These are phyloP conservation scores for Knufia fluminis DNA, from an alignment of 2,329 filamentous ascomycete species.

Conservation along the genomic window DNA sequence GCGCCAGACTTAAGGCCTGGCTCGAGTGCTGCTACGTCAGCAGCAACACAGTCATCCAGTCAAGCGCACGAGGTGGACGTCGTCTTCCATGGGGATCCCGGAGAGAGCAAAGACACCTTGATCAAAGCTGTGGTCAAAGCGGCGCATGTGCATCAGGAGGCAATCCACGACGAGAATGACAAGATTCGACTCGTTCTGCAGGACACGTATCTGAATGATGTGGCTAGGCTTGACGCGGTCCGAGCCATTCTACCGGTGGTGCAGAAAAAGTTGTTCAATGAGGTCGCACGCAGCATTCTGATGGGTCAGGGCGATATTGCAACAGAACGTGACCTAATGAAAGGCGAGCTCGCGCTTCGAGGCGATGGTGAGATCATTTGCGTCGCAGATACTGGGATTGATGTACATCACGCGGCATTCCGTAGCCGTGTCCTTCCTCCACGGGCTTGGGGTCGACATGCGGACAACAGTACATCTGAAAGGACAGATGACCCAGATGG, in stretches of 20 bases:
- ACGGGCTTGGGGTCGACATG: slow-evolving; percentile 11
- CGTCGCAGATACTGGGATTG: slow-evolving; percentile 22
- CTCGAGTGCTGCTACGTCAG: background rate
- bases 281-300: slow-evolving; percentile 17
- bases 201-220: background rate
- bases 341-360: slow-evolving; percentile 7
- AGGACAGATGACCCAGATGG: slow-evolving; percentile 16
- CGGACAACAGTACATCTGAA: background rate
- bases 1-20: background rate
- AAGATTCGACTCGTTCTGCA: slow-evolving; percentile 1
- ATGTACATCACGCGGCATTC: slow-evolving; percentile 21
- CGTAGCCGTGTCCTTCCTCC: slow-evolving; percentile 14
- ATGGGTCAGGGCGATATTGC: background rate
- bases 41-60: background rate
- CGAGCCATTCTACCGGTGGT: slow-evolving; percentile 13
- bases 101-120: background rate
- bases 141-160: background rate
- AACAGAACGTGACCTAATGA: slow-evolving; percentile 7
- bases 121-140: background rate
- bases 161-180: background rate
- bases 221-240: slow-evolving; percentile 10
- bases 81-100: background rate
- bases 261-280: slow-evolving; percentile 18
- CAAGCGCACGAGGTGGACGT: slow-evolving; percentile 3
- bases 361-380: slow-evolving; percentile 21